Percentiles rank a stretch among this genome's conserved stretches.
Conservation (phyloP, 2,329 filamentous ascomycete genomes). For the Fusarium solani-melongenae region DNA sequence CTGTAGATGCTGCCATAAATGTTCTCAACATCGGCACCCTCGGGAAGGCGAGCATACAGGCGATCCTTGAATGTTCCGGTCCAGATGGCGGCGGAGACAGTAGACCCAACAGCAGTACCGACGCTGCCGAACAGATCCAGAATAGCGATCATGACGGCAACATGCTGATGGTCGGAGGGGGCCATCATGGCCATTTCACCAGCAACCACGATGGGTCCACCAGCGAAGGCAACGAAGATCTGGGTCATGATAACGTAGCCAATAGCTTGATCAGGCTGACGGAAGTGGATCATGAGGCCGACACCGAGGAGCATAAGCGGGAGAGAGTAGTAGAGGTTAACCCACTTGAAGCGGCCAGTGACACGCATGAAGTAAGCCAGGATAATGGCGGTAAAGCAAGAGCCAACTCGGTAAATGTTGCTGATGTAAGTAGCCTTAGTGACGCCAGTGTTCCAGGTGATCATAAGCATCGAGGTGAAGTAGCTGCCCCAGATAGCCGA, state of each 20-base stretch:
- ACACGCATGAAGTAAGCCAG: neutral
- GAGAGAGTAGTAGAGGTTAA: neutral
- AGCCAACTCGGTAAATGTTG: constrained; percentile 53
- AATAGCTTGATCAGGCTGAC: constrained; percentile 15
- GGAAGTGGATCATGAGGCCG: constrained; percentile 32
- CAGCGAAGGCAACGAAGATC: constrained; percentile 23
- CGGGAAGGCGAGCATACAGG: constrained; percentile 61
- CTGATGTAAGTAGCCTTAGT: constrained; percentile 51
- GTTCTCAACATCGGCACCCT: constrained; percentile 49
- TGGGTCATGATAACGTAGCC: constrained; percentile 27
- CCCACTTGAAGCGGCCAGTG: neutral
- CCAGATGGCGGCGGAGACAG: constrained; percentile 31
- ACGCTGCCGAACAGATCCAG: constrained; percentile 22
- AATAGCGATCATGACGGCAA: constrained; percentile 24
- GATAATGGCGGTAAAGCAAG: constrained; percentile 42
- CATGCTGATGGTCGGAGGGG: constrained; percentile 35
- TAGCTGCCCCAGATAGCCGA: constrained; percentile 53
- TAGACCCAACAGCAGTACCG: constrained; percentile 23
- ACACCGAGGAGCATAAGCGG: constrained; percentile 11
- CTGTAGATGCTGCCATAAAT: constrained; percentile 62
- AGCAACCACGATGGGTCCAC: constrained; percentile 19
- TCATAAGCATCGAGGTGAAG: constrained; percentile 54
- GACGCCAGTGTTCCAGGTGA: constrained; percentile 52
- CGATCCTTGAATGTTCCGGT: constrained; percentile 66
- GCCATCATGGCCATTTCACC: constrained; percentile 35